phyloP scores from a whole-genome alignment of 148 eudicot species.

The Chenopodium quinoa region DNA sequence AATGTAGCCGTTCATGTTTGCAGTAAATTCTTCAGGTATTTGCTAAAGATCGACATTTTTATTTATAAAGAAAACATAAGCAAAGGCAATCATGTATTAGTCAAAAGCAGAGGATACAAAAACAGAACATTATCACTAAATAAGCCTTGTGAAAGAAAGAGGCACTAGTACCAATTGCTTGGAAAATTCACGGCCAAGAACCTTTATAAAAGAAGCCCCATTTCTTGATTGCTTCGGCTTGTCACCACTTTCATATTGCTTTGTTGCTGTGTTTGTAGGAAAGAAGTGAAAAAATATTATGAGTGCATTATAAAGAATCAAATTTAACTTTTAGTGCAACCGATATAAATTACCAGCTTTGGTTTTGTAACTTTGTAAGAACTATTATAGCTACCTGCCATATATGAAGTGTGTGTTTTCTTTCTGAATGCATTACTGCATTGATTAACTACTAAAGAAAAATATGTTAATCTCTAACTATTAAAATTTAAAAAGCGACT shows the following conservation, averaged over 20 bases:
- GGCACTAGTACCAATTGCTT: conserved; percentile 26
- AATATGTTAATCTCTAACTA: no score
- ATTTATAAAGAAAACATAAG: neutral
- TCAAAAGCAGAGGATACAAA: neutral
- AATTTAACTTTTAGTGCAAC: neutral
- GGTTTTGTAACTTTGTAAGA: neutral
- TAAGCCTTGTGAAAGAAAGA: neutral
- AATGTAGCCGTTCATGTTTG: conserved; percentile 23
- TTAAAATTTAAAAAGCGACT: no score
- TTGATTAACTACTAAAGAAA: no score
- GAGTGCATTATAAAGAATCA: neutral
- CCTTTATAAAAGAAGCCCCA: conserved; percentile 26
- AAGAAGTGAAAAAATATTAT: neutral
- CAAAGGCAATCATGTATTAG: neutral
- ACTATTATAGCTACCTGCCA: neutral
- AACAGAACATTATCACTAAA: neutral
- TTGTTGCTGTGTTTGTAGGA: conserved; percentile 15
- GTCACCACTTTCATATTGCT: conserved; percentile 8
- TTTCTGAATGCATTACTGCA: neutral
- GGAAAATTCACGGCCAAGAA: conserved; percentile 25
- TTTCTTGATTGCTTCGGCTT: conserved; percentile 7
- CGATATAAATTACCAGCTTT: neutral
- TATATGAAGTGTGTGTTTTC: neutral
- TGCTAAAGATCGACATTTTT: conserved; percentile 5
- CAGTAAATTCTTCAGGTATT: conserved; percentile 30